phyloP scores from a whole-genome alignment of 1,284 basidiomycete species.

The Phellinidium pouzarii region DNA sequence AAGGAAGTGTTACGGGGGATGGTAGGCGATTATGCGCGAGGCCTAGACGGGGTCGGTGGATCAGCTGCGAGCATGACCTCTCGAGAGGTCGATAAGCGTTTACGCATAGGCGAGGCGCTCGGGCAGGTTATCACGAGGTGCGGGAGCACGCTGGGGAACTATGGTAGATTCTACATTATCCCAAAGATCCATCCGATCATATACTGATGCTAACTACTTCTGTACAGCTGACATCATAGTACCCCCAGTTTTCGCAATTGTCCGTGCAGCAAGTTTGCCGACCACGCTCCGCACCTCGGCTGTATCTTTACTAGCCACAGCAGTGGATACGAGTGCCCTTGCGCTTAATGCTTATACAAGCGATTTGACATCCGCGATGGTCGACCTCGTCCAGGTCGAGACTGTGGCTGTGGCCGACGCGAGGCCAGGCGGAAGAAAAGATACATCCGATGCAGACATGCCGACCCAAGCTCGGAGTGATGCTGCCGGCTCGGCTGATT shows the following conservation, averaged over 20 bases:
- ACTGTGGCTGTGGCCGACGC: slow-evolving; percentile 30
- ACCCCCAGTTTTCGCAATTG: slow-evolving; percentile 56
- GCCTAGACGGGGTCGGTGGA: slow-evolving; percentile 43
- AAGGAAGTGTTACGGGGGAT: slow-evolving; percentile 64
- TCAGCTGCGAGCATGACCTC: slow-evolving; percentile 39
- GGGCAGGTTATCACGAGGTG: slow-evolving; percentile 71
- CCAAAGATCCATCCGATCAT: neutral
- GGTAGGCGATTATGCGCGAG: slow-evolving; percentile 54
- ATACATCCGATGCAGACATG: neutral
- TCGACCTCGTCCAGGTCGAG: slow-evolving; percentile 79
- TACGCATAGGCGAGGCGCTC: slow-evolving; percentile 87
- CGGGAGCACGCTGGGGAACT: slow-evolving; percentile 61
- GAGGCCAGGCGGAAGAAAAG: neutral
- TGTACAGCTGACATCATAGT: slow-evolving; percentile 60
- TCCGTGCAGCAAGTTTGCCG: slow-evolving; percentile 55
- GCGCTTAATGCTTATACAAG: slow-evolving; percentile 58
- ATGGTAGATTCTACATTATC: slow-evolving; percentile 42
- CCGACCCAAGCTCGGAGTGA: neutral
- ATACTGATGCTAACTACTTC: neutral
- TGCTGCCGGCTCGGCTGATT: slow-evolving; percentile 3
- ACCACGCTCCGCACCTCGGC: slow-evolving; percentile 75
- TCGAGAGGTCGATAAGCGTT: slow-evolving; percentile 68
- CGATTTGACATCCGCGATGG: slow-evolving; percentile 58
- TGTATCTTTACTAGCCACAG: slow-evolving; percentile 75
- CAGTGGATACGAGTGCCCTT: slow-evolving; percentile 55